phyloP scores from a whole-genome alignment of 805 yeast genomes.

The Spathaspora hagerdaliae region DNA sequence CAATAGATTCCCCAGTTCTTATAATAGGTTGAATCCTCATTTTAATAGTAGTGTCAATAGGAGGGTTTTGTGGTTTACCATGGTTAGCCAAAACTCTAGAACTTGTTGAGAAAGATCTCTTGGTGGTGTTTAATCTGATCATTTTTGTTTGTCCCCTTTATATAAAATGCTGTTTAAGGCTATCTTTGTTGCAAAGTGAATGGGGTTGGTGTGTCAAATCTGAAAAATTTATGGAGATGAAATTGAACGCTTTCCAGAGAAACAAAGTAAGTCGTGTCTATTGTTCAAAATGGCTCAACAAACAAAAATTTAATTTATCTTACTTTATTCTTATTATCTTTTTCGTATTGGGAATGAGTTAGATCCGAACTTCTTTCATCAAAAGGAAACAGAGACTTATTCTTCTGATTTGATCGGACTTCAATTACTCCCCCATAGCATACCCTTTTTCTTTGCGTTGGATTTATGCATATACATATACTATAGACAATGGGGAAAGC shows the following conservation, averaged over 20 bases:
- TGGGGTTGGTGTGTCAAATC: neutral
- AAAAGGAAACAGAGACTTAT: too few relatives aligned
- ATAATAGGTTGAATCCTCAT: slow-evolving; percentile 76
- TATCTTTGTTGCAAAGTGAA: too few relatives aligned
- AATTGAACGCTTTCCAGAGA: too few relatives aligned
- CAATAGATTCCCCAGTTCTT: slow-evolving; percentile 68
- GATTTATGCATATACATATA: neutral
- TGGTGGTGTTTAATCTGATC: neutral
- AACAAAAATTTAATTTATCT: too few relatives aligned
- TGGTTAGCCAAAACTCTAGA: slow-evolving; percentile 17
- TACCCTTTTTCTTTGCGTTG: too few relatives aligned
- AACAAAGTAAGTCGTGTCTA: neutral
- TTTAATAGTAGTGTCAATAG: slow-evolving; percentile 15
- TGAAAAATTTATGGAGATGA: neutral
- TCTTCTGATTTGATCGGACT: too few relatives aligned
- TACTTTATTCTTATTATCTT: too few relatives aligned
- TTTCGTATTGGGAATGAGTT: too few relatives aligned
- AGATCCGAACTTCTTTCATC: too few relatives aligned
- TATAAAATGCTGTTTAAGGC: neutral
- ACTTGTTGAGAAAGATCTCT: neutral
- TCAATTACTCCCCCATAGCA: too few relatives aligned
- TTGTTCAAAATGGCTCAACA: too few relatives aligned
- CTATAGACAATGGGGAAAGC: slow-evolving; percentile 79
- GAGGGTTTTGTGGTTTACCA: slow-evolving; percentile 42
- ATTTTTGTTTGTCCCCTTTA: neutral